phyloP scores from a whole-genome alignment of 139 green algal genomes.

The Chlamydomonas incerta region DNA sequence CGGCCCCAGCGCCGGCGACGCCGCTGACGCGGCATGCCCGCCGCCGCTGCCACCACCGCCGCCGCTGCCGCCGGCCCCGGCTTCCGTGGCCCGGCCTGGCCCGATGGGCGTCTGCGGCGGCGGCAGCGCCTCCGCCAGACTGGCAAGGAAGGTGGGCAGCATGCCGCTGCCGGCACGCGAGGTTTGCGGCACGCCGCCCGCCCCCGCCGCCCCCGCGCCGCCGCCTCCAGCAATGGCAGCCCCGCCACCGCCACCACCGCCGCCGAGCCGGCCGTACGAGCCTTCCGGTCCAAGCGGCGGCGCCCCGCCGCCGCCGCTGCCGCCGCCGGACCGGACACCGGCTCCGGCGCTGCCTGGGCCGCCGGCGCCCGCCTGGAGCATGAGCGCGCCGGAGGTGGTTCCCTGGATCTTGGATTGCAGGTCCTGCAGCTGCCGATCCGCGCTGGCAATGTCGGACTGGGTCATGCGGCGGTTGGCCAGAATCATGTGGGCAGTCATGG shows the following conservation, averaged over 20 bases:
- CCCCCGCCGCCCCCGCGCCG: no score
- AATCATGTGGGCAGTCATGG: slow-evolving; percentile 9
- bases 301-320: no score
- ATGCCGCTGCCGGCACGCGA: background rate
- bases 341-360: no score
- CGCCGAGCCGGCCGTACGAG: background rate
- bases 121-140: slow-evolving; percentile 17
- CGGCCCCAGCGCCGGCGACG: no score
- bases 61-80: background rate
- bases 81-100: background rate
- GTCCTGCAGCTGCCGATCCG: slow-evolving; percentile 4
- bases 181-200: background rate
- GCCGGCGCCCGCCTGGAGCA: background rate
- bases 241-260: no score
- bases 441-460: background rate
- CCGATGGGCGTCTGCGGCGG: slow-evolving; percentile 2
- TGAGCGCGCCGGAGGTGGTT: background rate
- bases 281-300: background rate
- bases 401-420: slow-evolving; percentile 3
- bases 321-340: background rate
- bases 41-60: background rate
- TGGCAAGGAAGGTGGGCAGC: slow-evolving; percentile 13
- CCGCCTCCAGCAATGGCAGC: no score
- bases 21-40: background rate
- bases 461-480: background rate